Evolutionary conservation across 2,329 filamentous ascomycete species (phyloP), one percentile per base, ranked within the genome.

Genomic region (Davidsoniella eucalypti): DNA sequence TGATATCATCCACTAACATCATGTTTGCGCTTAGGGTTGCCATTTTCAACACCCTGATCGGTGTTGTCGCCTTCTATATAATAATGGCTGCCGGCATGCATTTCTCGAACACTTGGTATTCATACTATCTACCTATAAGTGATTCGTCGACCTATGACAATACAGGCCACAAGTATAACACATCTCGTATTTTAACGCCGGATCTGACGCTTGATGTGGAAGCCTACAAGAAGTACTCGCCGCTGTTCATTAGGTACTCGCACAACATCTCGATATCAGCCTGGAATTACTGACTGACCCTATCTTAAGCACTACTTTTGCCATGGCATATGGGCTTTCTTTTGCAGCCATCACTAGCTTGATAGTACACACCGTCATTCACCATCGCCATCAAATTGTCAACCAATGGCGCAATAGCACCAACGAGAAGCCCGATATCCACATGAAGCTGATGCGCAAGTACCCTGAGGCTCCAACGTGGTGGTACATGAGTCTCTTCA

Each of bases 121-220:
- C 69, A 2, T 61, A 72, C 52, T 84, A 74, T 57, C 61, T 84
- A 10, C 80, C 80, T 2, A 85, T 85, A 62, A 83, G 75, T 57
- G 80, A 84, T 59, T 76, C 78, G 1, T 68, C 67, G 42, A 84
- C 76, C 18, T 86, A 84, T 57, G 82, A 87, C 63, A 86, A 87
- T 57, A 83, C 72, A 0, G 82, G 78, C 2, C 56, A 63, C 0
- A 52, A 55, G 0, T 87, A 87, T 64, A 75, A 87, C 57, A 80
- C 82, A 1, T 67, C 67, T 3, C 71, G 71, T 6, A 74, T 87
- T 42, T 64, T 86, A 2, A 80, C 73, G 1, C 58, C 72, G 0
- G 69, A 82, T 2, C 75, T 75, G 47, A 80, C 73, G 0, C 67
- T 87, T 18, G 69, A 87, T 56, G 68, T 74, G 54, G 66, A 69